Evolutionary conservation across 306 rosid genomes (phyloP), one percentile per base, ranked within the genome.

Genomic region (Astragalus membranaceus): DNA sequence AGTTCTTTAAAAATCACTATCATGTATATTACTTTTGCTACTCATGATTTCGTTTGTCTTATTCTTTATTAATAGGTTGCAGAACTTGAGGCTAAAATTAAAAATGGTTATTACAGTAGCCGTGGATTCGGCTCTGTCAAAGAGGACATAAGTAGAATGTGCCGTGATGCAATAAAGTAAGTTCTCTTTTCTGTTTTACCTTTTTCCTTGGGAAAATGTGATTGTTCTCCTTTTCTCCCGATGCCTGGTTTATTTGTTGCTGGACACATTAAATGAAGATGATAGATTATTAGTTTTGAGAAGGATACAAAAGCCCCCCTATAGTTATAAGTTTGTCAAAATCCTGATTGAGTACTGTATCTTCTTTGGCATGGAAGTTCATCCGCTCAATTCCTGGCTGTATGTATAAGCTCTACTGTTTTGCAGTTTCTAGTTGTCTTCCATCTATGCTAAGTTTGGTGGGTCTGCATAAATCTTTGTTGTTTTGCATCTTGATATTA

Each of bases 161-260:
- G 99, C 75, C 91, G 96, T 69, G 97, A 95, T 79, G 99, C 99
- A 60, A 86, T 89, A 64, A 95, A 95, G 99, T 95, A 85, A 72
- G 91, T 55, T 75, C 17, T 78, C 30, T 10, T 68, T 47, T 58
- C 26, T 39, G 17, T 23, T 72, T 51, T 42, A 2, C 23, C 70
- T 43, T 55, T 75, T 64, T 71, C 9, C 23, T 54, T 54, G 13
- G 55, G 48, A 10, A 23, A 14, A 13, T 37, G 65, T 57, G 11
- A 43, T 46, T 47, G 13, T 43, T 59, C 53, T 55, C 59, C 10
- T 58, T 39, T 29, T 60, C 43, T 53, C 26, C 55, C 36, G 53
- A 36, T 66, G 59, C 42, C 55, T 23, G 66, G 74, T 44, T 56
- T 41, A 16, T 67, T 55, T 59, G 57, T 60, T 44, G 16, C 64